Conservation (phyloP, 2,329 filamentous ascomycete species). For the Fusarium sp. region DNA sequence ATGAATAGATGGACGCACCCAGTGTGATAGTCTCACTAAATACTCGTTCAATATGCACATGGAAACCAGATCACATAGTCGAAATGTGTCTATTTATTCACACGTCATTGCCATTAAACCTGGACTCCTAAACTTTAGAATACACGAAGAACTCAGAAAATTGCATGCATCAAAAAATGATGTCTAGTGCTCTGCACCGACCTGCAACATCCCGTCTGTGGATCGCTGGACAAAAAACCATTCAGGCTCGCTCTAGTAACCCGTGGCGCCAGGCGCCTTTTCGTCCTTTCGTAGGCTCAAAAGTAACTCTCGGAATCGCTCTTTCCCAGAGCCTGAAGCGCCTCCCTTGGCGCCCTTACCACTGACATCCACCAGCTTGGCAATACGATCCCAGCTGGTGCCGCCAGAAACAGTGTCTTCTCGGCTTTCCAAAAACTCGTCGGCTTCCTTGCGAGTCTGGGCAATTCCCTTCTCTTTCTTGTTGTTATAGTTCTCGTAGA, state of each 20-base stretch:
- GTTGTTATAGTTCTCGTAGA: constrained; percentile 99
- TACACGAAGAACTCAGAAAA: constrained; percentile 42
- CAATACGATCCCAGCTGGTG: constrained; percentile 98
- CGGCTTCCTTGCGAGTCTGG: constrained; percentile 89
- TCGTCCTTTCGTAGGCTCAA: constrained; percentile 91
- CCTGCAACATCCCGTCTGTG: constrained; percentile 19
- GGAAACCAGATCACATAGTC: constrained; percentile 2
- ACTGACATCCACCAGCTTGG: constrained; percentile 95
- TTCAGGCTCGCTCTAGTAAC: constrained; percentile 57
- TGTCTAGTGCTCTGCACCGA: constrained; percentile 36
- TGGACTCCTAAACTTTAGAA: constrained; percentile 46
- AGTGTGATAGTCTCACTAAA: constrained; percentile 30
- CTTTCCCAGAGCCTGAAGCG: constrained; percentile 90
- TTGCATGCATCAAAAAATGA: constrained; percentile 36
- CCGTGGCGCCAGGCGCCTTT: constrained; percentile 75
- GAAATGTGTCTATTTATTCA: constrained; percentile 41
- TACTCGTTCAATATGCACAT: constrained; percentile 10
- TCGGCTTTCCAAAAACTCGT: constrained; percentile 86
- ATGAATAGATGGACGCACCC: constrained; percentile 41
- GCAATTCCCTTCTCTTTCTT: constrained; percentile 94
- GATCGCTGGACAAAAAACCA: constrained; percentile 16
- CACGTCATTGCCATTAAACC: constrained; percentile 47
- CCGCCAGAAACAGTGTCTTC: constrained; percentile 95
- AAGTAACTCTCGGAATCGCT: constrained; percentile 92
- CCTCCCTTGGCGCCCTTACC: constrained; percentile 91